phyloP scores from a whole-genome alignment of 164 flowering plant genomes.

The Magnolia kwangsiensis region DNA sequence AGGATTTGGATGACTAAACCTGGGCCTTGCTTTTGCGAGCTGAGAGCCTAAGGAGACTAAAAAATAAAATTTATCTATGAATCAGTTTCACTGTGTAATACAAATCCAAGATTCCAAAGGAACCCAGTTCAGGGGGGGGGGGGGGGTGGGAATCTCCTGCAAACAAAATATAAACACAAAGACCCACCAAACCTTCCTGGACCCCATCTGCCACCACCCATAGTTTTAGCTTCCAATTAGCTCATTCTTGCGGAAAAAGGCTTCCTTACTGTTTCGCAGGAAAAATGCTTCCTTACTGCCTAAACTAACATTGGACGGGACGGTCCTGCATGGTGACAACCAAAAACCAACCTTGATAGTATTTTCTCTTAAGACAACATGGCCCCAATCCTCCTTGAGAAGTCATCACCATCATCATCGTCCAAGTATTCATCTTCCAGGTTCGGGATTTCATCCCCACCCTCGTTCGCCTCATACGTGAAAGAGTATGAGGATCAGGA shows the following conservation, averaged over 20 bases:
- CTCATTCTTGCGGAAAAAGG: background rate
- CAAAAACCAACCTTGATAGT: background rate
- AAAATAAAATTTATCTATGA: slow-evolving; percentile 4
- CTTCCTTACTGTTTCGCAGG: background rate
- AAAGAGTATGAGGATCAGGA: too few species aligned
- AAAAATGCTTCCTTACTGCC: background rate
- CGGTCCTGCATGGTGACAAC: background rate
- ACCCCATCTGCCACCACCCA: background rate
- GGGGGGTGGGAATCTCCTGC: slow-evolving; percentile 1
- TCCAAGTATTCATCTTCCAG: slow-evolving; percentile 47
- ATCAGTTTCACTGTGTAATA: slow-evolving; percentile 8
- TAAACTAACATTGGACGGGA: background rate
- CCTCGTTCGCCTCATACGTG: slow-evolving; percentile 51
- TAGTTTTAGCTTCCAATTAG: background rate
- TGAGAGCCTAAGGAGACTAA: too few species aligned
- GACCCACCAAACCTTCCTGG: background rate
- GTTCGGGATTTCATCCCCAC: slow-evolving; percentile 52
- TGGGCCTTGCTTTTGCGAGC: too few species aligned
- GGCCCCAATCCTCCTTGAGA: slow-evolving; percentile 75
- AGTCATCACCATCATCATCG: slow-evolving; percentile 81
- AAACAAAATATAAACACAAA: background rate
- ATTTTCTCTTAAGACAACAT: slow-evolving; percentile 22
- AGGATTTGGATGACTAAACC: too few species aligned
- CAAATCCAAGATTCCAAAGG: background rate
- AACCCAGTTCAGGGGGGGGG: slow-evolving; percentile 1